Evolutionary conservation across 176 grass and related monocot species (phyloP), one percentile per base, ranked within the genome.

Genomic region (Musa acuminata): DNA sequence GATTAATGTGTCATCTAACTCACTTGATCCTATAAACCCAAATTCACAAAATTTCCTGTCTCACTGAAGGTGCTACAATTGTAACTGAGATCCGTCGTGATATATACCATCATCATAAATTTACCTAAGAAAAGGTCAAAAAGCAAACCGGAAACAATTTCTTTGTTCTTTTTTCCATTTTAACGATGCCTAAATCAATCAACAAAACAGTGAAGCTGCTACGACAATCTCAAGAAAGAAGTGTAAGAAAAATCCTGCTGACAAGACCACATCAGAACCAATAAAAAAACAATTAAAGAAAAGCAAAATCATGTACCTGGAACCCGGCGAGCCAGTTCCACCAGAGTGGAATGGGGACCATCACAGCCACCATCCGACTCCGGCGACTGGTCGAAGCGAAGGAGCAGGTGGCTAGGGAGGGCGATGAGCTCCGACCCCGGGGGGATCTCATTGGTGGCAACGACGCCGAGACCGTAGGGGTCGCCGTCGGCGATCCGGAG

Each of bases 391-490:
- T 82, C 82, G 76, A 92, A 85, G 13, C 77, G 72, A 55, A 93
- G 81, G 0, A 86, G 90, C 63, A 98, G 78, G 88, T 87, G 95
- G 65, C 80, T 84, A 9, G 95, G 88, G 35, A 98, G 82, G 53
- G 73, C 64, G 55, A 98, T 91, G 78, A 98, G 95, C 75, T 89
- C 84, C 29, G 81, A 80, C 8, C 84, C 84, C 0, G 52, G 16
- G 2, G 85, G 70, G 70, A 98, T 98, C 8, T 84, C 82, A 17
- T 78, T 84, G 0, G 75, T 73, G 24, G 88, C 74, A 51, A 92
- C 82, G 20, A 94, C 80, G 1, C 95, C 90, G 35, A 98, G 90
- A 2, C 90, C 95, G 24, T 88, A 58, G 19, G 81, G 78, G 13
- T 73, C 75, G 21, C 92, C 83, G 22, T 89, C 78, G 2, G 78